These are phyloP conservation scores for Ichthyophthirius multifiliis DNA, from an alignment of 169 alveolate species.

Conservation along the genomic window DNA sequence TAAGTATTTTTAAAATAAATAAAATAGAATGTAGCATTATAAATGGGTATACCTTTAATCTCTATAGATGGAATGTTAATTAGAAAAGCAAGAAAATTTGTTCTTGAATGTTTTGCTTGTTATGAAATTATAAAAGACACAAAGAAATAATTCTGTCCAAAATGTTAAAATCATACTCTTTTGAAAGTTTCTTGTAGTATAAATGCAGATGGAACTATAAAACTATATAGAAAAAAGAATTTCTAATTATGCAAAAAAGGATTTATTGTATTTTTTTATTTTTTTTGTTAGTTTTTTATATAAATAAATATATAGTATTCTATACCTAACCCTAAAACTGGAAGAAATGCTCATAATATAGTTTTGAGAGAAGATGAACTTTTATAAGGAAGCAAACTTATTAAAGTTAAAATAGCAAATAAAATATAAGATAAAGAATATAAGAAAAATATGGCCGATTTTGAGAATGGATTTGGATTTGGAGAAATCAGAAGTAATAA, in stretches of 20 bases:
- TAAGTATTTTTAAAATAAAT: not conserved
- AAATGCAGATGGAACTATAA: constrained; percentile 32
- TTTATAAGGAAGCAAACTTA: constrained; percentile 9
- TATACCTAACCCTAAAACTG: constrained; percentile 9
- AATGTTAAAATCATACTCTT: constrained; percentile 23
- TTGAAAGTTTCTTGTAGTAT: constrained; percentile 40
- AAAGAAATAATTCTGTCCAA: constrained; percentile 23
- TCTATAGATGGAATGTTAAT: constrained; percentile 29
- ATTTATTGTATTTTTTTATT: not conserved
- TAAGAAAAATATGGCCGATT: constrained; percentile 22
- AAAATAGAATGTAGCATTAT: constrained; percentile 24
- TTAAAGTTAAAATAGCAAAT: not conserved
- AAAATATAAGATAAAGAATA: constrained; percentile 22
- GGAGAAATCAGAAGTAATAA: constrained; percentile 23
- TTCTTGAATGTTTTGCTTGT: constrained; percentile 33
- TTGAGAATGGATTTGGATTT: constrained; percentile 34
- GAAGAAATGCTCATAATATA: constrained; percentile 13
- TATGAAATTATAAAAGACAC: constrained; percentile 15
- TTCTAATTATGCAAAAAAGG: constrained; percentile 27
- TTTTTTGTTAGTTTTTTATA: not conserved
- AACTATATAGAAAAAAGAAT: constrained; percentile 32
- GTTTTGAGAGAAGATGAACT: constrained; percentile 33
- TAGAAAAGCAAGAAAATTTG: constrained; percentile 31
- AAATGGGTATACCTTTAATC: constrained; percentile 41
- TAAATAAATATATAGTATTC: constrained; percentile 9